These are phyloP conservation scores for Lecanicillium sp. DNA, from an alignment of 2,329 filamentous ascomycete genomes.

Conservation along the genomic window DNA sequence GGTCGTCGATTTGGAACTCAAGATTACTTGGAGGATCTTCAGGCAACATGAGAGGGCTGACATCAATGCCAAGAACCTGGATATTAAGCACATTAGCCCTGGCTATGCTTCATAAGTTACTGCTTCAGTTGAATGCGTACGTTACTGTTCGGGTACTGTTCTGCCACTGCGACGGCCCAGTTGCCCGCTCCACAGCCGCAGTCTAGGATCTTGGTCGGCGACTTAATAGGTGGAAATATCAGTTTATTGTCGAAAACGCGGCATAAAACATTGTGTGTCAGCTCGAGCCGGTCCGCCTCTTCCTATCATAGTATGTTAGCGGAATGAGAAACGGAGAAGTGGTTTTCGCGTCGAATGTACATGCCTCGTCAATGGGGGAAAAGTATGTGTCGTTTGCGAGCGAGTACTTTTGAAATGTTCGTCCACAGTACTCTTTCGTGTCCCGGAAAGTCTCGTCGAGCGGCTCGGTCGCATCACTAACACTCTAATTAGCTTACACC, in stretches of 20 bases:
- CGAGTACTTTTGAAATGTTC: slow-evolving; percentile 60
- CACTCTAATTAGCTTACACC: neutral
- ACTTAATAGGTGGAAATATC: slow-evolving; percentile 59
- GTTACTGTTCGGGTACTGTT: slow-evolving; percentile 54
- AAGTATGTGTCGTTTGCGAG: slow-evolving; percentile 58
- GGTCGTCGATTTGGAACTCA: slow-evolving; percentile 63
- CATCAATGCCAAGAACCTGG: slow-evolving; percentile 64
- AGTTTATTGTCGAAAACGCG: slow-evolving; percentile 58
- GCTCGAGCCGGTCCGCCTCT: slow-evolving; percentile 56
- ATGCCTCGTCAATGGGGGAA: slow-evolving; percentile 63
- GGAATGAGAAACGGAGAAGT: slow-evolving; percentile 6
- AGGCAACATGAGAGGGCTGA: slow-evolving; percentile 61
- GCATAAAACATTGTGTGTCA: slow-evolving; percentile 54
- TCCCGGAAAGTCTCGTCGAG: slow-evolving; percentile 52
- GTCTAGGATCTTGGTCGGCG: slow-evolving; percentile 54
- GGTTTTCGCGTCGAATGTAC: slow-evolving; percentile 12
- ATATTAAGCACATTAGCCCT: too few species aligned
- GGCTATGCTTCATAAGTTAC: too few species aligned
- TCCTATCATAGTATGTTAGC: slow-evolving; percentile 36
- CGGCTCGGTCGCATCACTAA: slow-evolving; percentile 39
- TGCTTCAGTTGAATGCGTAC: too few species aligned
- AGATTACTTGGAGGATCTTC: slow-evolving; percentile 58
- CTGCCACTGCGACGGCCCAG: slow-evolving; percentile 63
- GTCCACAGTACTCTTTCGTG: slow-evolving; percentile 50
- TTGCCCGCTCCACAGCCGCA: slow-evolving; percentile 64